phyloP scores from a whole-genome alignment of 805 yeast genomes.

The Lachancea quebecensis region DNA sequence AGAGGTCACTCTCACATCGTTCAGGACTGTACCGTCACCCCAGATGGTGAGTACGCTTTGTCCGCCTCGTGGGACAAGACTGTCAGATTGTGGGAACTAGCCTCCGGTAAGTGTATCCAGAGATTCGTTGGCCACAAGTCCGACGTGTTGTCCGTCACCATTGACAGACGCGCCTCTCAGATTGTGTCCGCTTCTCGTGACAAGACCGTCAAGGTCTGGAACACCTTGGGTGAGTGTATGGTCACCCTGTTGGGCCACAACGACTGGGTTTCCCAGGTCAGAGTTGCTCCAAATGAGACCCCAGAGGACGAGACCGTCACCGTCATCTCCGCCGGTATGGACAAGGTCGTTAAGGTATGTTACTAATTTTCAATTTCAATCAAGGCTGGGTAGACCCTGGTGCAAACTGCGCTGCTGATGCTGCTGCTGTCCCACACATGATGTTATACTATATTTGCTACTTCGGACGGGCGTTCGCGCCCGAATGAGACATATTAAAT shows the following conservation, averaged over 20 bases:
- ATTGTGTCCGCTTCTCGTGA: conserved; percentile 99
- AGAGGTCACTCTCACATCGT: conserved; percentile 99
- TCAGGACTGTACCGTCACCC: conserved; percentile 94
- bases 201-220: conserved; percentile 98
- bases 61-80: conserved; percentile 99
- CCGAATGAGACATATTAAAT: conserved; percentile 93
- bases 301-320: conserved; percentile 35
- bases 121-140: conserved; percentile 98
- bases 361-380: conserved; percentile 12
- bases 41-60: conserved; percentile 95
- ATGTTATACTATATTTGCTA: conserved; percentile 92
- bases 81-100: conserved; percentile 94
- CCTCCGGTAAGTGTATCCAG: conserved; percentile 85
- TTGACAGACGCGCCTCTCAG: conserved; percentile 94
- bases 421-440: conserved; percentile 39
- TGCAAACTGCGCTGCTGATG: background rate
- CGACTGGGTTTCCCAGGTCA: conserved; percentile 98
- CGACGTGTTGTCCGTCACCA: conserved; percentile 95
- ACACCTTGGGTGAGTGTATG: conserved; percentile 95
- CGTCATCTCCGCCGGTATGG: conserved; percentile 98
- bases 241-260: conserved; percentile 90
- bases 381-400: background rate
- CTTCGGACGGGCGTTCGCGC: conserved; percentile 77
- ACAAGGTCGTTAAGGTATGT: conserved; percentile 98
- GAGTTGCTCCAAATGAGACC: conserved; percentile 74